These are phyloP conservation scores for Schizopora paradoxa DNA, from an alignment of 1,284 basidiomycete species.

Conservation along the genomic window DNA sequence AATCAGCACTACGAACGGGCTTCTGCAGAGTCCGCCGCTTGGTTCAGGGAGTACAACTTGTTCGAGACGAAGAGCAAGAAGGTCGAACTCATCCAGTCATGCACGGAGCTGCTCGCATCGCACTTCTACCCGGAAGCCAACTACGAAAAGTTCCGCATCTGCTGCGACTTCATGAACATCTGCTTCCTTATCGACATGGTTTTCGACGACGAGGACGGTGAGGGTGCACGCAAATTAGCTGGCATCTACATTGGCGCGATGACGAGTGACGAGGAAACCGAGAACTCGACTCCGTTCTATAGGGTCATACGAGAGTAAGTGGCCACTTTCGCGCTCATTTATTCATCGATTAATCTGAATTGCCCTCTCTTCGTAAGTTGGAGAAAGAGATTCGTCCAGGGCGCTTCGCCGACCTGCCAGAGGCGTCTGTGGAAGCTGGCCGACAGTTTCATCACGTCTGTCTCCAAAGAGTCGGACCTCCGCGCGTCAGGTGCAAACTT, in stretches of 20 bases:
- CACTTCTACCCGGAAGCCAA: conserved; percentile 56
- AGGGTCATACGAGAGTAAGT: too few relatives aligned
- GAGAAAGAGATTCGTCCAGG: conserved; percentile 29
- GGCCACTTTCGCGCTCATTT: too few relatives aligned
- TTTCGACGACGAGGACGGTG: conserved; percentile 61
- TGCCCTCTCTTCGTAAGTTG: too few relatives aligned
- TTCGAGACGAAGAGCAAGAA: too few relatives aligned
- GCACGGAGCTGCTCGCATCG: conserved; percentile 57
- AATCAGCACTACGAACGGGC: too few relatives aligned
- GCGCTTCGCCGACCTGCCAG: too few relatives aligned
- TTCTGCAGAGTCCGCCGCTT: too few relatives aligned
- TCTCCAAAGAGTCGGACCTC: conserved; percentile 32
- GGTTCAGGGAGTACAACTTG: too few relatives aligned
- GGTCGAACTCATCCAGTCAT: too few relatives aligned
- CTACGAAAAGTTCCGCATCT: conserved; percentile 51
- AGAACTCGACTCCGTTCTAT: too few relatives aligned
- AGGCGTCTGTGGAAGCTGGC: conserved; percentile 44
- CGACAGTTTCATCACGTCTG: conserved; percentile 32
- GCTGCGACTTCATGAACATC: conserved; percentile 59
- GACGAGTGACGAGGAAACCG: too few relatives aligned
- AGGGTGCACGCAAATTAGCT: conserved; percentile 46
- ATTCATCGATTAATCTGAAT: too few relatives aligned
- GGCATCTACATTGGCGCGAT: conserved; percentile 48
- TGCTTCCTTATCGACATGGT: conserved; percentile 67
- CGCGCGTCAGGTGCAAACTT: conserved; percentile 31